Evolutionary conservation across 2,329 filamentous ascomycete species (phyloP).

Genomic region (Sclerotinia borealis): DNA sequence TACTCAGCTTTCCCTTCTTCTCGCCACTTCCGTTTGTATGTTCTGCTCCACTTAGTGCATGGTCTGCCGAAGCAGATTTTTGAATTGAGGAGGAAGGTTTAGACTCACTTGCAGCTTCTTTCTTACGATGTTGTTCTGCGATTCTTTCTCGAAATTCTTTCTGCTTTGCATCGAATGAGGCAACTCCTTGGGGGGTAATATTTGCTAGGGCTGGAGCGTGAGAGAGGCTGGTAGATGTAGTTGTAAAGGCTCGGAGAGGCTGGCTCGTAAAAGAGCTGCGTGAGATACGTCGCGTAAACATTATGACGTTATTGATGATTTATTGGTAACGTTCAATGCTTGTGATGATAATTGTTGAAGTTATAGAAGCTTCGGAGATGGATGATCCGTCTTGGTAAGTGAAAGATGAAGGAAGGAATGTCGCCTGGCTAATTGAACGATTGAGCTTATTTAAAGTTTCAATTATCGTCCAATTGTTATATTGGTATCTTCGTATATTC

Average conservation of each 20-base stretch:
- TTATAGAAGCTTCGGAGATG: neutral
- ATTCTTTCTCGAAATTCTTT: slow-evolving; percentile 80
- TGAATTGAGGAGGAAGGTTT: slow-evolving; percentile 15
- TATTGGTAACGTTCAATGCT: neutral
- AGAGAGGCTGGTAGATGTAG: slow-evolving; percentile 40
- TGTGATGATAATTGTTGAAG: neutral
- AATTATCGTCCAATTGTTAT: neutral
- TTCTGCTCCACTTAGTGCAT: slow-evolving; percentile 54
- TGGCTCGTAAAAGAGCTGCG: slow-evolving; percentile 28
- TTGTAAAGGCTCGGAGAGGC: slow-evolving; percentile 50
- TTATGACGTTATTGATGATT: slow-evolving; percentile 11
- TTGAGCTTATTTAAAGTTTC: neutral
- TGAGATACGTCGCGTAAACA: slow-evolving; percentile 28
- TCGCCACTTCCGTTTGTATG: slow-evolving; percentile 56
- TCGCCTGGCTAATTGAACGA: neutral
- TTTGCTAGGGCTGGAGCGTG: slow-evolving; percentile 75
- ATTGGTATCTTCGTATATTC: neutral
- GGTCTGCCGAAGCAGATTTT: slow-evolving; percentile 37
- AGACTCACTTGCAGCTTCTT: slow-evolving; percentile 73
- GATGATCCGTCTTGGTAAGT: neutral
- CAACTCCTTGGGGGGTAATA: slow-evolving; percentile 66
- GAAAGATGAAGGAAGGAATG: neutral
- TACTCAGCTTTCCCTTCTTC: slow-evolving; percentile 69
- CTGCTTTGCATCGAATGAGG: slow-evolving; percentile 76
- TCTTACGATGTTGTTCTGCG: slow-evolving; percentile 66